Evolutionary conservation across 805 yeast genomes (phyloP).

Genomic region (Yarrowia sp.): DNA sequence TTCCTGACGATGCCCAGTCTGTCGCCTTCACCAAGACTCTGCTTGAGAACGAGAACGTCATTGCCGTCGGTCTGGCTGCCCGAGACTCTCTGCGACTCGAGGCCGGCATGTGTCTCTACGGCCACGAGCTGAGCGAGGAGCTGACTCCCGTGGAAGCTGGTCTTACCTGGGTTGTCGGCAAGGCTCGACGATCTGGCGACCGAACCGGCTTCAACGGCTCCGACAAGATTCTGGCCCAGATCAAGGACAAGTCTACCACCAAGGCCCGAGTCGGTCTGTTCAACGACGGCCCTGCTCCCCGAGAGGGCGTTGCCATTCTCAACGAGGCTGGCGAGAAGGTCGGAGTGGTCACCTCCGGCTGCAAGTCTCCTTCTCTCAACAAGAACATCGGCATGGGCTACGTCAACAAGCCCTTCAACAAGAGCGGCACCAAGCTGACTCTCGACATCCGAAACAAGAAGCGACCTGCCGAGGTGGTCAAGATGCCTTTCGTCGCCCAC

Average conservation of each 20-base stretch:
- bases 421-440: slow-evolving; percentile 73
- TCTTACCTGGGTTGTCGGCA: slow-evolving; percentile 87
- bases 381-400: slow-evolving; percentile 92
- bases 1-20: slow-evolving; percentile 62
- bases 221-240: slow-evolving; percentile 68
- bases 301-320: slow-evolving; percentile 75
- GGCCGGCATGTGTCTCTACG: slow-evolving; percentile 98
- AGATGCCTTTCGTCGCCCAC: slow-evolving; percentile 83
- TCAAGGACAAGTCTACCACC: slow-evolving; percentile 66
- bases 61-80: slow-evolving; percentile 97
- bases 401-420: slow-evolving; percentile 71
- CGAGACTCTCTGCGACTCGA: slow-evolving; percentile 94
- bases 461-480: slow-evolving; percentile 75
- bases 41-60: slow-evolving; percentile 63
- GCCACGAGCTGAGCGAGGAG: slow-evolving; percentile 82
- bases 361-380: slow-evolving; percentile 72
- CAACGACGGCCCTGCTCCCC: slow-evolving; percentile 89
- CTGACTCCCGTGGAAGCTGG: slow-evolving; percentile 90
- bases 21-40: slow-evolving; percentile 66
- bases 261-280: slow-evolving; percentile 74
- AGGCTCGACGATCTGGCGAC: slow-evolving; percentile 65
- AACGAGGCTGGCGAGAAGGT: slow-evolving; percentile 62
- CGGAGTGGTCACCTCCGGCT: slow-evolving; percentile 68
- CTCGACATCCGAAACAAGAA: slow-evolving; percentile 85
- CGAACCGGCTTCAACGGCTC: slow-evolving; percentile 75